Evolutionary conservation across 768 basidiomycete genomes (phyloP).

Genomic region (Amanita inopinata): DNA sequence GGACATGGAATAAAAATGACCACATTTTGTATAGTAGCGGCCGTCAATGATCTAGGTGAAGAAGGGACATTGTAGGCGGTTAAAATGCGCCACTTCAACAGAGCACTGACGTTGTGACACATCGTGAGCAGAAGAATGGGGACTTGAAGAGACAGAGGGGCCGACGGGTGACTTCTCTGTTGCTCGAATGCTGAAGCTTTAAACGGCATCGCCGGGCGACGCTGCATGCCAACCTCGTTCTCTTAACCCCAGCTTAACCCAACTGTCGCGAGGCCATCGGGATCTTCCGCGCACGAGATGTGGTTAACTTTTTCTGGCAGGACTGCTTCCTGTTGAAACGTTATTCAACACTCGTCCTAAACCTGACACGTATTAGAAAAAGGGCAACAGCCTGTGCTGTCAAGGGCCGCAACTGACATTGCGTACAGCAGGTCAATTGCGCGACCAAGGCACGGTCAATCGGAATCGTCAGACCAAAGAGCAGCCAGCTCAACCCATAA

Average conservation of each 20-base stretch:
- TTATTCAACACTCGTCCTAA: background rate
- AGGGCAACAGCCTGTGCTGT: no score
- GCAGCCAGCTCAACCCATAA: no score
- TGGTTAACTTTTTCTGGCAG: background rate
- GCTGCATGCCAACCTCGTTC: conserved; percentile 35
- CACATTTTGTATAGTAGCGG: conserved; percentile 58
- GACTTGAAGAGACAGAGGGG: background rate
- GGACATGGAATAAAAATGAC: conserved; percentile 66
- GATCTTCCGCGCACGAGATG: conserved; percentile 19
- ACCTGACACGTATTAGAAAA: background rate
- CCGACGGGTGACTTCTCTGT: background rate
- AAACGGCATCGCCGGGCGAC: conserved; percentile 11
- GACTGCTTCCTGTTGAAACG: background rate
- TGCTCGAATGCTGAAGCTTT: background rate
- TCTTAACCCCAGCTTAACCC: conserved; percentile 20
- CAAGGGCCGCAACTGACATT: no score
- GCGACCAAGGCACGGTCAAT: no score
- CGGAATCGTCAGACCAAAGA: no score
- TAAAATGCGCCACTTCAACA: conserved; percentile 6
- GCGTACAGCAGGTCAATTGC: no score
- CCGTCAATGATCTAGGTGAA: conserved; percentile 60
- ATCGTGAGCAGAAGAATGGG: conserved; percentile 25
- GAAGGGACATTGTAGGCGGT: conserved; percentile 1
- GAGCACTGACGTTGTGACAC: conserved; percentile 62
- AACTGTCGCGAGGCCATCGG: conserved; percentile 30